Evolutionary conservation across 2,329 filamentous ascomycete species (phyloP), one percentile per base, ranked within the genome.

Genomic region (Phoma sp.): DNA sequence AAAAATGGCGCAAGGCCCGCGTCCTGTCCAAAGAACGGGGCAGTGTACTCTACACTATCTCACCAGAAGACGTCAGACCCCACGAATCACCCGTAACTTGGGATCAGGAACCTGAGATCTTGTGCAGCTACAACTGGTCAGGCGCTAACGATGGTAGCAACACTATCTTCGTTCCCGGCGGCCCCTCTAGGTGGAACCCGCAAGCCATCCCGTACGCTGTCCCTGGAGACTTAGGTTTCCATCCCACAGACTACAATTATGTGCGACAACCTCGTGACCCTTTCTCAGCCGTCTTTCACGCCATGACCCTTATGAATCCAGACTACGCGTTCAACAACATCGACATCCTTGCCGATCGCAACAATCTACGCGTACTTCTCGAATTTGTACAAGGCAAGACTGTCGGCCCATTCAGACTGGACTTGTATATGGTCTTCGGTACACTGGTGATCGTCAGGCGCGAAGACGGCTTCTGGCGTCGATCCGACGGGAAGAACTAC

Each of bases 41-140:
- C 12, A 39, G 61, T 8, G 47, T 64, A 2, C 35, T 68, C 12
- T 47, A 63, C 24, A 61, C 51, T 5, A 61, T 70, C 21, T 32
- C 53, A 21, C 25, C 45, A 9, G 51, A 50, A n/a, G 22, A 59
- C 1, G 48, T 69, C 24, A 36, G 17, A 8, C 62, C 65, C 12
- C 44, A 57, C 8, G 12, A 48, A 8, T 36, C 47, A 27, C 44
- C 50, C 4, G 60, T 71, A 8, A 57, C 52, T n/a, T 72, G 68
- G 67, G 60, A 69, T 6, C 24, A 52, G 31, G 64, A 68, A 2
- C 62, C 65, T 6, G 66, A 72, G n/a, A 35, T 71, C 4, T 33
- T 72, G 4, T 71, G 68, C 32, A 63, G 50, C 19, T 72, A 71
- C 60, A 72, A 71, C 43, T 72, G 68, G 70, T 56, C 61, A 29